Evolutionary conservation across 371 early-diverging fungal species (phyloP).

Genomic region (Mucor plumbeus): DNA sequence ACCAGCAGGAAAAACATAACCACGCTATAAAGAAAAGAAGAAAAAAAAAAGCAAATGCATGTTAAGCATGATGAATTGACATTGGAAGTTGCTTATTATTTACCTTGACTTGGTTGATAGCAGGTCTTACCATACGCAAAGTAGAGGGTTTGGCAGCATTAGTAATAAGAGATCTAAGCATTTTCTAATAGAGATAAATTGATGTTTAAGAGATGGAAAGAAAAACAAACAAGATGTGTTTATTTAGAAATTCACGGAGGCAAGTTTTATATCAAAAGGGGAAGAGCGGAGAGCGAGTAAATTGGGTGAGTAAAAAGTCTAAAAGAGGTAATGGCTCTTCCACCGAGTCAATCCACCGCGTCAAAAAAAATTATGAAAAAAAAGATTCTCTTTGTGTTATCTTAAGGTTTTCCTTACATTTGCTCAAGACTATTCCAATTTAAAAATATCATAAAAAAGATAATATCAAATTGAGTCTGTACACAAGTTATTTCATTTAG

Average conservation of each 20-base stretch:
- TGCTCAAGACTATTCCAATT: no score
- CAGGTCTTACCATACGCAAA: slow-evolving; percentile 34
- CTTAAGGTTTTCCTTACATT: background rate
- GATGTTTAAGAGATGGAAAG: slow-evolving; percentile 13
- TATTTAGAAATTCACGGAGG: slow-evolving; percentile 12
- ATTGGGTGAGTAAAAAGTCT: slow-evolving; percentile 16
- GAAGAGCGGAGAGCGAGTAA: slow-evolving; percentile 8
- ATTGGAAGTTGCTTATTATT: background rate
- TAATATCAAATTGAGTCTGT: no score
- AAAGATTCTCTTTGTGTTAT: slow-evolving; percentile 1
- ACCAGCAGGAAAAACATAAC: slow-evolving; percentile 67
- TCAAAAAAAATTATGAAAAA: slow-evolving; percentile 38
- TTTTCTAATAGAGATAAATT: slow-evolving; percentile 13
- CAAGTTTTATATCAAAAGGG: slow-evolving; percentile 12
- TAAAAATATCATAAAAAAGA: no score
- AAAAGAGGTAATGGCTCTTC: slow-evolving; percentile 44
- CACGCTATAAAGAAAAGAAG: slow-evolving; percentile 60
- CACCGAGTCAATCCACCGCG: slow-evolving; percentile 60
- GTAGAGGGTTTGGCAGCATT: slow-evolving; percentile 27
- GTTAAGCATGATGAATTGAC: background rate
- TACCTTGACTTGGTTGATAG: slow-evolving; percentile 32
- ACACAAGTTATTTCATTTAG: no score
- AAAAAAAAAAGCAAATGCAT: background rate
- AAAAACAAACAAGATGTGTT: slow-evolving; percentile 20
- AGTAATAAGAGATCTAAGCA: slow-evolving; percentile 45